Evolutionary conservation across 441 rosid species (phyloP), one percentile per base, ranked within the genome.

Genomic region (Manihot esculenta): DNA sequence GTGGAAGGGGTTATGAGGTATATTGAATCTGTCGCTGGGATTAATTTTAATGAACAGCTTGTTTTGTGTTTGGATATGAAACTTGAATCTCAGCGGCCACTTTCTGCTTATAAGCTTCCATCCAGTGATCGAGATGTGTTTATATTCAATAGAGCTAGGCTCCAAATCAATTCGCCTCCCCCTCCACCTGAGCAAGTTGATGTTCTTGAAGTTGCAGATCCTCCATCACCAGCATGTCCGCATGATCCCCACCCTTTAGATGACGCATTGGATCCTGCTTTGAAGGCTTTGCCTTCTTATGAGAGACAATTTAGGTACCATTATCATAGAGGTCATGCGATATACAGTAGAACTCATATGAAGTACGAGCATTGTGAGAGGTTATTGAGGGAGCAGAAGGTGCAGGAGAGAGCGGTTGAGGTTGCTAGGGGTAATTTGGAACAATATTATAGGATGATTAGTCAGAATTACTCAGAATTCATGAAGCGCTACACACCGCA

Each of bases 251-350:
- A 93, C 70, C 93, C 97, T 58, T 76, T 89, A 71, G 99, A 91
- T 68, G 96, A 91, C 81, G 94, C 94, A 27, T 70, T 81, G 0
- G 99, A 96, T 77, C 99, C 98, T 44, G 98, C 98, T 74, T 78
- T 96, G 81, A 96, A 90, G 86, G 97, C 97, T 35, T 84, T 96
- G 79, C 97, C 97, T 80, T 84, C 89, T 45, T 96, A 93, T 70
- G 98, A 93, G 80, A 88, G 93, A 80, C 93, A 72, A 66, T 96
- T 96, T 81, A 79, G 96, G 71, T 83, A 86, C 80, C 99, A 96
- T 73, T 92, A 75, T 66, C 89, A 81, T 18, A 76, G 72, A 71
- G 97, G 98, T 15, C 81, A 84, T 35, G 82, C 78, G 1, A 77
- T 93, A 61, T 92, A 87, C 71, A 79, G 72, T 69, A 81, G 86